These are phyloP conservation scores for Cokeromyces recurvatus DNA, from an alignment of 371 early-diverging fungal genomes.

Conservation along the genomic window DNA sequence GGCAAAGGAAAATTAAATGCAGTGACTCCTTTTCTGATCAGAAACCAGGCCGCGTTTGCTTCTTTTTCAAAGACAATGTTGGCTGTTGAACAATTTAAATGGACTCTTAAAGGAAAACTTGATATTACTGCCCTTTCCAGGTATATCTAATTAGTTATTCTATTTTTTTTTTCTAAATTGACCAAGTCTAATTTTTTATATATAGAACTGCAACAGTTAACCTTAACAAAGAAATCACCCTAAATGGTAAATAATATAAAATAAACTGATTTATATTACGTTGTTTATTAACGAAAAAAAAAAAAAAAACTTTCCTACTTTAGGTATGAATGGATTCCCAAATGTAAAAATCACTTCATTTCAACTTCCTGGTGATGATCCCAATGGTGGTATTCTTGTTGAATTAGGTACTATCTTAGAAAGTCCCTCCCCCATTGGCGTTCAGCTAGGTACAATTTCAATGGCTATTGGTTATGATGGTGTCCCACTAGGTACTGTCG, in stretches of 20 bases:
- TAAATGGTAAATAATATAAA: slow-evolving; percentile 23
- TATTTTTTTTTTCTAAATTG: background rate
- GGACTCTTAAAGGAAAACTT: slow-evolving; percentile 54
- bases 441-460: slow-evolving; percentile 52
- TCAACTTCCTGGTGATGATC: slow-evolving; percentile 51
- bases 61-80: slow-evolving; percentile 52
- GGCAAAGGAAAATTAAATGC: slow-evolving; percentile 43
- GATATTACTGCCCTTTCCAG: slow-evolving; percentile 55
- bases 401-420: slow-evolving; percentile 48
- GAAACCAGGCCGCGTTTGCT: slow-evolving; percentile 43
- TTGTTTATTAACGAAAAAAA: no score
- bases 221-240: slow-evolving; percentile 33
- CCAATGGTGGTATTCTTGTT: slow-evolving; percentile 52
- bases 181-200: no score
- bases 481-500: slow-evolving; percentile 46
- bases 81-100: slow-evolving; percentile 43
- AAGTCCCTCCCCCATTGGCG: slow-evolving; percentile 58
- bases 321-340: slow-evolving; percentile 58
- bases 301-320: background rate
- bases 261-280: background rate
- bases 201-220: slow-evolving; percentile 38
- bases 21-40: slow-evolving; percentile 41
- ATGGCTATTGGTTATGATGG: slow-evolving; percentile 48
- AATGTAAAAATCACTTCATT: slow-evolving; percentile 50
- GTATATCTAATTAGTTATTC: slow-evolving; percentile 21